These are phyloP conservation scores for Prunella vulgaris DNA, from an alignment of 257 asterid genomes.

Conservation along the genomic window DNA sequence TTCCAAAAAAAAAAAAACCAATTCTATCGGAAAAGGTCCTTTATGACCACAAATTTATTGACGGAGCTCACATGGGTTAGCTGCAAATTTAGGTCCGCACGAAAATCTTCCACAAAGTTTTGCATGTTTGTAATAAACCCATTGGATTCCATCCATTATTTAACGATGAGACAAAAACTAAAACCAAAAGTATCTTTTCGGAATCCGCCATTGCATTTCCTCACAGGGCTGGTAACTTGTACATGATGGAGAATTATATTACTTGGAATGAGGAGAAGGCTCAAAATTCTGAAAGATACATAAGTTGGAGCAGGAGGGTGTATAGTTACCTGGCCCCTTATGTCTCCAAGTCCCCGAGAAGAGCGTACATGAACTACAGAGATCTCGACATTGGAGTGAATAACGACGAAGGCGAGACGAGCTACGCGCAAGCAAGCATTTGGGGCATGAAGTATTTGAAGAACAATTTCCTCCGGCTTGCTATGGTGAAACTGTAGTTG, in stretches of 20 bases:
- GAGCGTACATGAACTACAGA: not conserved
- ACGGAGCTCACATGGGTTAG: too few relatives aligned
- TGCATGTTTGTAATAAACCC: too few relatives aligned
- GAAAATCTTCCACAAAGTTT: too few relatives aligned
- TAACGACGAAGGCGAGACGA: not conserved
- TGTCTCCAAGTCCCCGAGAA: not conserved
- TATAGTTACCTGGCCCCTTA: not conserved
- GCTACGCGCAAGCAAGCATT: not conserved
- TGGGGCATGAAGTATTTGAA: not conserved
- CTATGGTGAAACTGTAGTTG: not conserved
- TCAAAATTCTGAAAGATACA: not conserved
- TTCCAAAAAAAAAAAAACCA: too few relatives aligned
- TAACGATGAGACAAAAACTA: too few relatives aligned
- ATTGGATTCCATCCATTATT: too few relatives aligned
- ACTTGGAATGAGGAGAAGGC: not conserved
- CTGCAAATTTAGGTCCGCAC: too few relatives aligned
- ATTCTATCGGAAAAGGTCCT: too few relatives aligned
- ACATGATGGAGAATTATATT: not conserved
- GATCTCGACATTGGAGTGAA: not conserved
- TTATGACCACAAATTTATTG: too few relatives aligned
- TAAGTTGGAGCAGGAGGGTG: not conserved
- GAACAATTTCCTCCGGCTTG: not conserved
- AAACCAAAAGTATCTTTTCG: too few relatives aligned
- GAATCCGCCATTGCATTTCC: not conserved
- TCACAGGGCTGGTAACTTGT: not conserved